These are phyloP conservation scores for Aspergillus quadricinctus DNA, from an alignment of 2,329 filamentous ascomycete genomes.

Conservation along the genomic window DNA sequence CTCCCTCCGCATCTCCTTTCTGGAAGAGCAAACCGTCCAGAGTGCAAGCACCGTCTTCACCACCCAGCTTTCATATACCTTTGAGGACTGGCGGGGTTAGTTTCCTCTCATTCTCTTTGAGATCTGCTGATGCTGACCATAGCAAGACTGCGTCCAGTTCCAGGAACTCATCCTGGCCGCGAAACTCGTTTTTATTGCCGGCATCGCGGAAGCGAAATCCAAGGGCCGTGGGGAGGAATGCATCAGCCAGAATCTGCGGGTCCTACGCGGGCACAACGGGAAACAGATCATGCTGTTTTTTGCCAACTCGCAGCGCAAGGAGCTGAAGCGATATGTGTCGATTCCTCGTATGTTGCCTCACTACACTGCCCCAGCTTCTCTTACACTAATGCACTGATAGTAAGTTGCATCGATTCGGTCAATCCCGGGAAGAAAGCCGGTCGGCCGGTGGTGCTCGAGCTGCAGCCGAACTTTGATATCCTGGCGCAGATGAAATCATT, in stretches of 20 bases:
- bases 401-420: constrained; percentile 37
- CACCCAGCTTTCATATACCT: constrained; percentile 40
- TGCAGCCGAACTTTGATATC: constrained; percentile 39
- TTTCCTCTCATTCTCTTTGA: not conserved
- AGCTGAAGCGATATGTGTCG: constrained; percentile 39
- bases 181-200: constrained; percentile 37
- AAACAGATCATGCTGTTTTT: constrained; percentile 37
- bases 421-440: constrained; percentile 38
- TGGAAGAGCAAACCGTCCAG: constrained; percentile 42
- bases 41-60: constrained; percentile 35
- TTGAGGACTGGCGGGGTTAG: constrained; percentile 39
- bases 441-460: constrained; percentile 32
- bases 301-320: constrained; percentile 40
- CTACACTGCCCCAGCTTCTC: no score
- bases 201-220: constrained; percentile 41
- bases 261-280: constrained; percentile 33
- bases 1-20: constrained; percentile 38
- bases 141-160: constrained; percentile 37
- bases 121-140: constrained; percentile 2
- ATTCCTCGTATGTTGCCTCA: constrained; percentile 28
- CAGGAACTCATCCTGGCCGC: constrained; percentile 38
- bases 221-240: constrained; percentile 43
- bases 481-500: constrained; percentile 37
- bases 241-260: constrained; percentile 42
- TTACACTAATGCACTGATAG: constrained; percentile 12